Conservation (phyloP, 352 stramenopile genomes). For the Thalassiosira pacifica region DNA sequence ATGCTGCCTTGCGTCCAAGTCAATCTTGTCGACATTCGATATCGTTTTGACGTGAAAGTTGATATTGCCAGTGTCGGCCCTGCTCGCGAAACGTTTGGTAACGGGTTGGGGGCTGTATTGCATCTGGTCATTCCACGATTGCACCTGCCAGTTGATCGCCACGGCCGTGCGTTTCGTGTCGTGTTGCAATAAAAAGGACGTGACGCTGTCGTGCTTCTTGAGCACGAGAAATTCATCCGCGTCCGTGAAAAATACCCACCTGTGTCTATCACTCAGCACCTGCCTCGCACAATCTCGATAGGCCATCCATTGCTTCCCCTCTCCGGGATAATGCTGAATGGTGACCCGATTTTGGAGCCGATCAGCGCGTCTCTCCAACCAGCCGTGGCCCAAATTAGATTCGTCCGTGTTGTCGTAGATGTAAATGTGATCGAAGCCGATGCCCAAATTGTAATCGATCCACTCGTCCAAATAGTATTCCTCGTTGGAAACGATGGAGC, state of each 20-base stretch:
- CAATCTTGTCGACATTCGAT: conserved; percentile 22
- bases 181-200: conserved; percentile 39
- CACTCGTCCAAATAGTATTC: conserved; percentile 56
- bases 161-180: conserved; percentile 12
- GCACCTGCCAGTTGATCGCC: conserved; percentile 22
- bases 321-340: conserved; percentile 33
- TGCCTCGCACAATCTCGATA: conserved; percentile 42
- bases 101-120: conserved; percentile 2
- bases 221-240: conserved; percentile 57
- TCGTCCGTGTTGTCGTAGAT: conserved; percentile 48
- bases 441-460: conserved; percentile 49
- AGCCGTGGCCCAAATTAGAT: conserved; percentile 31
- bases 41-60: conserved; percentile 35
- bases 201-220: conserved; percentile 37
- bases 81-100: no score
- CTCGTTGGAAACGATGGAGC: conserved; percentile 45
- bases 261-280: neutral
- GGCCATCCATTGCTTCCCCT: conserved; percentile 18
- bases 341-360: conserved; percentile 34
- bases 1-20: conserved; percentile 8
- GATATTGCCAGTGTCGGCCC: neutral
- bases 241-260: conserved; percentile 35
- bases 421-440: conserved; percentile 53
- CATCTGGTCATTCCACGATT: conserved; percentile 10
- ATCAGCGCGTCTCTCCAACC: conserved; percentile 19